Evolutionary conservation across 23 red algal species (phyloP), one percentile per base, ranked within the genome.

Genomic region (Gracilaria gracilis): DNA sequence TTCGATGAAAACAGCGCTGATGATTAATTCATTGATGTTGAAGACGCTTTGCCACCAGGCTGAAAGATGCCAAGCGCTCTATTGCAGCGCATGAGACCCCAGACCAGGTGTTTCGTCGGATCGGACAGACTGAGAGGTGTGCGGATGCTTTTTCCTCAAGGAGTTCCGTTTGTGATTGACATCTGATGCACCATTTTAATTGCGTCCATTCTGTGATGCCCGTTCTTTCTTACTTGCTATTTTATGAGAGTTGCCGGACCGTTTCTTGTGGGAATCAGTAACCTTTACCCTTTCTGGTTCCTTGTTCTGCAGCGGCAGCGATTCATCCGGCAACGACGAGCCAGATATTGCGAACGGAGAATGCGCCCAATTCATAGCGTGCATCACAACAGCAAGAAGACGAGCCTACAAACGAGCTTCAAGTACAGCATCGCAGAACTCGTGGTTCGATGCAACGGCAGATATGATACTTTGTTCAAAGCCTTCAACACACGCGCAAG

Each of bases 291-390:
- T 65, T 24, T 27, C 61, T 24, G 61, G 14, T 32, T 14, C 24
- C 9, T 75, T 42, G 29, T 25, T 75, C 69, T 46, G 36, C 7
- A n/a, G n/a, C n/a, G n/a, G n/a, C n/a, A n/a, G n/a, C n/a, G n/a
- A n/a, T n/a, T n/a, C n/a, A n/a, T n/a, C n/a, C n/a, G n/a, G n/a
- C n/a, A 21, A 61, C 61, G 24, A 32, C 12, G 36, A 61, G 14
- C 83, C 66, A 73, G 86, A 80, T 31, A 90, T 48, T 64, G 73
- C 71, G 27, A 69, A 64, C 23, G 70, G 47, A 15, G 86, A 90
- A 38, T 90, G 86, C 9, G 86, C 23, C 86, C 86, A 90, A 71
- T 90, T 90, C 2, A 57, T 49, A 23, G 59, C 15, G 46, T 90
- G 70, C 40, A 80, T 61, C 11, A 79, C 50, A 32, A 67, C 71